phyloP scores from a whole-genome alignment of 768 basidiomycete species.

The Termitomyces sp. region DNA sequence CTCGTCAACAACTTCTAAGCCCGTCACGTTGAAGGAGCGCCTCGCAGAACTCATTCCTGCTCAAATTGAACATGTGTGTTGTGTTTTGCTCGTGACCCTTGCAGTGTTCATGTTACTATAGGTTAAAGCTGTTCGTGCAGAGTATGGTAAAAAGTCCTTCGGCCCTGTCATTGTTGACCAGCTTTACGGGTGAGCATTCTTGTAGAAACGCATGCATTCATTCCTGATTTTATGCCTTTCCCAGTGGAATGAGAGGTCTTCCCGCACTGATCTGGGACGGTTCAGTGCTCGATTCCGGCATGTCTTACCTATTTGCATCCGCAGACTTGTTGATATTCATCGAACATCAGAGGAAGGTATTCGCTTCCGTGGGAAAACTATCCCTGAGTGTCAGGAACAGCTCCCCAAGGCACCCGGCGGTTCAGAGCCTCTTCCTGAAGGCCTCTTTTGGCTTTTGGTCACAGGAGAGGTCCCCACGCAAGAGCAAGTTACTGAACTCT shows the following conservation, averaged over 20 bases:
- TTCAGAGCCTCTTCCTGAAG: conserved; percentile 87
- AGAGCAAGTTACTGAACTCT: conserved; percentile 82
- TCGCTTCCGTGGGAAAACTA: conserved; percentile 95
- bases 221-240: conserved; percentile 1
- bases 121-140: conserved; percentile 80
- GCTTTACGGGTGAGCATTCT: conserved; percentile 65
- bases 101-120: conserved; percentile 22
- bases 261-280: conserved; percentile 98
- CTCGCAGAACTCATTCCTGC: conserved; percentile 90
- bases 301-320: conserved; percentile 15
- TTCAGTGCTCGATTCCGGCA: conserved; percentile 91
- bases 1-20: conserved; percentile 60
- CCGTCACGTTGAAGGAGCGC: conserved; percentile 83
- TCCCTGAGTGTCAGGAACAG: conserved; percentile 80
- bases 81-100: neutral
- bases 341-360: conserved; percentile 81
- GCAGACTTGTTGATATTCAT: conserved; percentile 4
- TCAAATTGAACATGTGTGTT: conserved; percentile 66
- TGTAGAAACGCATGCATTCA: neutral
- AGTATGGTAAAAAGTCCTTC: conserved; percentile 90
- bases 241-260: conserved; percentile 80
- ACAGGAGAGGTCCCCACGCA: conserved; percentile 92
- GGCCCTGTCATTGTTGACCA: conserved; percentile 90
- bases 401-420: conserved; percentile 90
- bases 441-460: conserved; percentile 91